Evolutionary conservation across 805 yeast species (phyloP), one percentile per base, ranked within the genome.

Genomic region (Candida fluviatilis): DNA sequence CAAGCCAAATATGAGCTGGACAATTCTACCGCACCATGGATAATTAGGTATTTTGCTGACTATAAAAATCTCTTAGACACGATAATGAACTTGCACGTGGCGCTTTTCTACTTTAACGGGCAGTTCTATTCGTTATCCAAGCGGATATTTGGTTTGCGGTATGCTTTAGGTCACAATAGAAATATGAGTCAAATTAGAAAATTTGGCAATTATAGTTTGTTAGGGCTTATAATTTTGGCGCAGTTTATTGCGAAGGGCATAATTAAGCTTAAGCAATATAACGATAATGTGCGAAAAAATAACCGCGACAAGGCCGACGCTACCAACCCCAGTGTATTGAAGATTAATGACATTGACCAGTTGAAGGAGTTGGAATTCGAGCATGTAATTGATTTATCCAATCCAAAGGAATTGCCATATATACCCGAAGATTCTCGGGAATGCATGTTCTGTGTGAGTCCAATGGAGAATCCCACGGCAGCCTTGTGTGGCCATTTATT

Each of bases 401-500:
- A 90, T 48, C 72, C 78, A 0, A 43, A 50, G 0, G 61, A 62
- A 5, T 63, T 90, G 36, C 81, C 85, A 4, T 90, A 78, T 53
- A 76, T 91, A 7, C 84, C 90, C 0, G 80, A 71, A 40, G 59
- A 64, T 18, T 80, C 95, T 1, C 70, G 97, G 37, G 70, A 73
- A 30, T 91, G 99, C 55, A 83, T 89, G 73, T 69, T 93, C 15
- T 91, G 99, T 56, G 69, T 91, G 17, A 80, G 84, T 6, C 69
- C 74, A 12, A 85, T 91, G 93, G 69, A 63, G 1, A 77, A 85
- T 44, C 98, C 99, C 4, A 69, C 95, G 1, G 77, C 86, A 43
- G 88, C 95, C 0, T 76, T 81, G 4, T 91, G 99, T 61, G 99
- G 98, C 0, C 99, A 91, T 57, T 41, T 87, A 12, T 91, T 86